Evolutionary conservation across 129 eudicot genomes (phyloP), one percentile per base, ranked within the genome.

Genomic region (Chrysanthemum seticuspe): DNA sequence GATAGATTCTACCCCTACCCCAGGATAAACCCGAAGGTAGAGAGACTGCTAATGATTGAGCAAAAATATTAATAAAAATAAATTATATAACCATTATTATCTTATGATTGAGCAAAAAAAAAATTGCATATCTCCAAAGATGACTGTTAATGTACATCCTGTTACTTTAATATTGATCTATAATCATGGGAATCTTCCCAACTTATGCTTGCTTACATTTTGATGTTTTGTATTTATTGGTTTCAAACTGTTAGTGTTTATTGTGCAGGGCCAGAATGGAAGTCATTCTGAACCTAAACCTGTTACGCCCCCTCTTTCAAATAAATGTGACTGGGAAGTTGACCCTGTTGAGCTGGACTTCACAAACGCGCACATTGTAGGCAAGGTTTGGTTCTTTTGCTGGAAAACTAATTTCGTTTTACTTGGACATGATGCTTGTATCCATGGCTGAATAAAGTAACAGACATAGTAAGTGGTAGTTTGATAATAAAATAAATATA

Each of bases 271-370:
- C 44, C 98, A 94, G 70, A 88, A 79, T 79, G 97, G 99, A 78
- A 94, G 99, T 80, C 99, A 94, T 82, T 94, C 88, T 78, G 99
- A 94, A 78, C 97, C 96, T 52, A 88, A 83, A 71, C 92, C 99
- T 79, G 99, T 94, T 68, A 72, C 88, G 29, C 99, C 99, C n/a
- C 99, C 99, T 83, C 81, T 94, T 68, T 81, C 99, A 18, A 90
- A 90, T 71, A 90, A 90, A 79, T 94, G 97, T 68, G 99, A 94
- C 78, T 94, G 99, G 99, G 99, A 94, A 78, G 81, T 94, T 77
- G 98, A 94, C 56, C 98, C 98, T 55, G 8, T 74, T 19, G 99
- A 94, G 78, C 85, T 94, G 74, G 99, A 94, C 79, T 94, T 94
- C 79, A 77, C 93, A 58, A 86, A 71, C 78, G 79, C 99, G 21